Evolutionary conservation across 1,139 yeast genomes (phyloP), one percentile per base, ranked within the genome.

Genomic region (Saccharomycopsis phalli): DNA sequence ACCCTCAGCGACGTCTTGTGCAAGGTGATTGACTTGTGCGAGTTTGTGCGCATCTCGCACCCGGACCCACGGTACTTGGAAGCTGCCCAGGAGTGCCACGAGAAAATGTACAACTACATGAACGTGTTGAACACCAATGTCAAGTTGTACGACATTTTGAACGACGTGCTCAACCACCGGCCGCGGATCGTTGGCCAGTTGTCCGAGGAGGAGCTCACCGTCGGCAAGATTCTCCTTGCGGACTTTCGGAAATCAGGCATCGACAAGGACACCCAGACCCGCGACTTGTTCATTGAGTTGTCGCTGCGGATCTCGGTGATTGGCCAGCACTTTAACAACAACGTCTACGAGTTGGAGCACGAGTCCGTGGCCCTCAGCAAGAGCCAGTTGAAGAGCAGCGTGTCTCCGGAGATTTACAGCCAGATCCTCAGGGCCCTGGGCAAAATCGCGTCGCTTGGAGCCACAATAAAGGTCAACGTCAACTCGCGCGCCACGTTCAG

Each of bases 231-330:
- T 37, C 66, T 93, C 34, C 66, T 80, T 47, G 78, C 82, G 39
- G 99, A 93, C 58, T 91, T 91, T 55, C 83, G 83, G 51, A 77
- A 87, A 49, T 83, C 95, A 0, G 98, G 98, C 1, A 83, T 88
- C 31, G 81, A 81, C 53, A 77, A 88, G 78, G 81, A 75, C 51
- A 69, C 66, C 20, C 63, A 66, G 22, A 71, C 82, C 1, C 67
- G 94, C 47, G 68, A 71, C 14, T 69, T 73, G 47, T 93, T 91
- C 57, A 88, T 91, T 22, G 69, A 74, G 13, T 63, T 87, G 31
- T 82, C 95, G 4, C 93, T 84, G 50, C 74, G 79, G 48, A 86
- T 91, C 18, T 82, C 95, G 2, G 63, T 81, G 6, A 63, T 78
- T 17, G 97, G 97, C 0, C 93, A 94, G 46, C 76, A 77, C 37